Evolutionary conservation across 1,284 basidiomycete species (phyloP), one percentile per base, ranked within the genome.

Genomic region (Sporisorium graminicola): DNA sequence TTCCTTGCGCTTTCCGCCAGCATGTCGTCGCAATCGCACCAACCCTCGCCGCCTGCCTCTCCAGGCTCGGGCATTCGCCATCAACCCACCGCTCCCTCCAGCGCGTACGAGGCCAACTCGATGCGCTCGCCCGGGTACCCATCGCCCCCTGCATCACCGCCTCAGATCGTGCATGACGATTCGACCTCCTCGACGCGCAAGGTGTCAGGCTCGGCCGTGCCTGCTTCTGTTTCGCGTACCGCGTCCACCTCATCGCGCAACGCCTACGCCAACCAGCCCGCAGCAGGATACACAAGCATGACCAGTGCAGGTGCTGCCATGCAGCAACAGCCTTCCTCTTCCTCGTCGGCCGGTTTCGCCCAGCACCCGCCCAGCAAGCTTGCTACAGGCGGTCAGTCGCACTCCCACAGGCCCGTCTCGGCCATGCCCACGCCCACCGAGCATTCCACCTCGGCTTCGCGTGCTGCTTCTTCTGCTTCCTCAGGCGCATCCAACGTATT

Each of bases 391-490:
- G 80, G 80, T 5, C 79, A 81, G 69, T 71, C 76, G 6, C 80
- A 82, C 46, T 60, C 71, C 13, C 80, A 82, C 49, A 67, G 80
- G 18, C 80, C 80, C 14, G 79, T 81, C 47, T 81, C 79, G n/a
- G 80, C 80, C 44, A 82, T 80, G 80, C 80, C 80, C 9, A 77
- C 77, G 13, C 79, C 80, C 7, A 67, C 68, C 35, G 66, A 73
- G n/a, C 66, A 65, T 18, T 46, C 58, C 64, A 29, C 75, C 33
- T 40, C 59, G 26, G 46, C 58, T 14, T 42, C 56, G 20, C 66
- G 57, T n/a, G 26, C 40, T 16, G 44, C 65, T 44, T 24, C 61
- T 10, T 35, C 68, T 5, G n/a, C 53, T 20, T 33, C 57, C 27
- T 54, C 47, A 22, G 55, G 52, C 42, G 58, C 71, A 27, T 56